phyloP scores from a whole-genome alignment of 768 basidiomycete genomes.

The Calocybe gangraenosa region DNA sequence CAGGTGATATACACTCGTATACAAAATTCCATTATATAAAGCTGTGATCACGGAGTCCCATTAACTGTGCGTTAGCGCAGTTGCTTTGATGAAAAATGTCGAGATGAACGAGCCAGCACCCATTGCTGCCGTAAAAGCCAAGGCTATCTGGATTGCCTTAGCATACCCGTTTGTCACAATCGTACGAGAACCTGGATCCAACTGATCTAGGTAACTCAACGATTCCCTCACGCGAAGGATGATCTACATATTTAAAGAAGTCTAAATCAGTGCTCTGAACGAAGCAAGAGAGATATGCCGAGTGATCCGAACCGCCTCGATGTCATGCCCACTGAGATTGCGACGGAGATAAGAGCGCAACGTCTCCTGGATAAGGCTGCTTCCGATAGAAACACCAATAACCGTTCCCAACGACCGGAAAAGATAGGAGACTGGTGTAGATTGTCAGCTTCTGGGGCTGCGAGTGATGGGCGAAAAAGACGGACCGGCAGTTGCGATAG shows the following conservation, averaged over 20 bases:
- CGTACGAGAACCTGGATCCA: conserved; percentile 31
- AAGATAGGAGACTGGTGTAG: conserved; percentile 50
- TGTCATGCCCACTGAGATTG: conserved; percentile 38
- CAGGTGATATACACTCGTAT: neutral
- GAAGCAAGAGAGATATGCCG: neutral
- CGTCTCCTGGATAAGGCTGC: conserved; percentile 50
- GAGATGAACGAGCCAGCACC: conserved; percentile 37
- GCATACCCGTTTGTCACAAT: conserved; percentile 39
- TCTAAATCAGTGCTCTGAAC: neutral
- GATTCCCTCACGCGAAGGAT: conserved; percentile 47
- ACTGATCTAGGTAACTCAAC: conserved; percentile 39
- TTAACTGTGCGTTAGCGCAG: conserved; percentile 23
- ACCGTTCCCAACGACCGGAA: conserved; percentile 63
- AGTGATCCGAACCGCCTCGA: conserved; percentile 46
- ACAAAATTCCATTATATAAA: too few relatives aligned
- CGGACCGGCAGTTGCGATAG: conserved; percentile 60
- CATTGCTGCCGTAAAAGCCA: conserved; percentile 43
- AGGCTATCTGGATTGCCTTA: conserved; percentile 41
- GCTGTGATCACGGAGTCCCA: neutral
- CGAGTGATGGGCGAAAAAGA: neutral
- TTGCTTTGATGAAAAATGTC: conserved; percentile 52
- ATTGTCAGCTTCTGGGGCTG: neutral
- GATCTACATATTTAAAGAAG: conserved; percentile 28
- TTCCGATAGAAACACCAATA: conserved; percentile 51
- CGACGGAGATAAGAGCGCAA: conserved; percentile 39